Evolutionary conservation across 805 yeast genomes (phyloP), one percentile per base, ranked within the genome.

Genomic region (Suhomyces faveliae): DNA sequence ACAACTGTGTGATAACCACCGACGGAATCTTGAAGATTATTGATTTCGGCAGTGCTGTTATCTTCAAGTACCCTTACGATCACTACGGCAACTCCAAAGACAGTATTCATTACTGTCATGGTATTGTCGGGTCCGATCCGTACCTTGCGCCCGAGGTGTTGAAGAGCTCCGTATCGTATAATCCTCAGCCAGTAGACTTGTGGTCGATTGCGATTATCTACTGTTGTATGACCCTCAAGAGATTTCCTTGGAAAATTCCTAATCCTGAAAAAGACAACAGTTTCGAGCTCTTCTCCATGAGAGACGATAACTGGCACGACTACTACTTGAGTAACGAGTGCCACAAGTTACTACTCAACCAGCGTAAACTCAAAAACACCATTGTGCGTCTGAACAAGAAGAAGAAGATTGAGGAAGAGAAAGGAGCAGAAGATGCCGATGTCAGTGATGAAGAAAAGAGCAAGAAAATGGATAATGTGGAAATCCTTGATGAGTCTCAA

Each of bases 181-280:
- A 87, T 63, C 91, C 95, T 9, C 83, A 83, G 61, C 80, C 80
- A 30, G 90, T 85, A 23, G 96, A 87, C 67, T 77, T 87, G 25
- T 87, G 96, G 96, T 86, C 94, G 5, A 73, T 86, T 41, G 95
- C 89, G 17, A 87, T 87, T 29, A 87, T 87, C 22, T 87, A 84
- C 61, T 87, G 96, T 66, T 87, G 95, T 68, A 87, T 87, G 92
- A 85, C 89, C 54, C 71, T 87, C 51, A 84, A 87, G 66, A 77
- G 91, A 60, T 87, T 87, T 62, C 96, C 96, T 2, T 87, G 96
- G 96, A 87, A 87, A 63, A 87, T 84, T 1, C 95, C 96, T 10
- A 80, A 78, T 55, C 71, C 63, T 2, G 64, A 60, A 6, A 60
- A 59, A 27, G 96, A 87, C 64, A 83, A 84, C 52, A 84, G 89